phyloP scores from a whole-genome alignment of 495 filamentous ascomycete genomes.

The Bryoglossum gracile region DNA sequence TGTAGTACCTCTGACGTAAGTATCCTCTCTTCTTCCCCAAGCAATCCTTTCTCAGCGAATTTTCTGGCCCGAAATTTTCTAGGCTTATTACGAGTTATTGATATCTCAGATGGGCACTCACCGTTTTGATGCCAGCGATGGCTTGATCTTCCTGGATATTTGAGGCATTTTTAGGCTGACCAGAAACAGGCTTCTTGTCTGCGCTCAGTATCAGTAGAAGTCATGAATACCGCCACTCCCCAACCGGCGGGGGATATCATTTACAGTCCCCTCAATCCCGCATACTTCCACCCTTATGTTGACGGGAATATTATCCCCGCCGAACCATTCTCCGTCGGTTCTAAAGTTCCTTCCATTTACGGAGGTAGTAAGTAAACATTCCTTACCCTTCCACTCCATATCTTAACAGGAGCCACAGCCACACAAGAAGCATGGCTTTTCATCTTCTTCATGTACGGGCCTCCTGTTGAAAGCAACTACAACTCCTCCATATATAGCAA shows the following conservation, averaged over 20 bases:
- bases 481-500: neutral
- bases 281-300: slow-evolving; percentile 24
- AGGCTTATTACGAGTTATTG: too few relatives aligned
- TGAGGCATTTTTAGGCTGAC: neutral
- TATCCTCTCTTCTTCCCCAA: neutral
- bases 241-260: neutral
- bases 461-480: neutral
- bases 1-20: slow-evolving; percentile 4
- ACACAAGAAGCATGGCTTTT: slow-evolving; percentile 26
- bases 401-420: too few relatives aligned
- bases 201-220: neutral
- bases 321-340: slow-evolving; percentile 28
- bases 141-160: too few relatives aligned
- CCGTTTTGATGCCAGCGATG: too few relatives aligned
- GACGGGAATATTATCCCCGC: slow-evolving; percentile 32
- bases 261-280: slow-evolving; percentile 5
- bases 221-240: neutral
- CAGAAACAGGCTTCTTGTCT: neutral
- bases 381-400: too few relatives aligned
- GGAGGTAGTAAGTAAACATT: too few relatives aligned
- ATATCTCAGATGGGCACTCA: too few relatives aligned
- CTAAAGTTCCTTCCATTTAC: slow-evolving; percentile 31
- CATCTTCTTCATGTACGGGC: slow-evolving; percentile 18
- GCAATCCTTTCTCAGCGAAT: too few relatives aligned
- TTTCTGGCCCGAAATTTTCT: too few relatives aligned